Evolutionary conservation across 2,329 filamentous ascomycete genomes (phyloP), one percentile per base, ranked within the genome.

Genomic region (Phialophora expanda): DNA sequence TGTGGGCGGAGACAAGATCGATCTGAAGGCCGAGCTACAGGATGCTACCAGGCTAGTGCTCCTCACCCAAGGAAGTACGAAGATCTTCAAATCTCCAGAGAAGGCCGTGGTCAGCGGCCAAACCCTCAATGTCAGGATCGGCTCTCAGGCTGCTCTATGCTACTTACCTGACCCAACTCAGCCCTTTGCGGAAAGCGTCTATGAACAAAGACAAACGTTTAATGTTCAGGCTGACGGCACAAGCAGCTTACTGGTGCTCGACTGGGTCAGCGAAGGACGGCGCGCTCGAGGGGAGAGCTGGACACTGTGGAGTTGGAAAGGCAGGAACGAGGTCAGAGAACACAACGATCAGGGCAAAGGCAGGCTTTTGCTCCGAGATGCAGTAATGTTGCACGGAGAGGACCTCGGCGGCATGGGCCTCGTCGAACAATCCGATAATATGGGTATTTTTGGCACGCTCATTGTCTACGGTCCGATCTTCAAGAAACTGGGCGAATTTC

Each of bases 211-310:
- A 17, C 95, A 98, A 77, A 85, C 87, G 22, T 97, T 97, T 77
- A 85, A 85, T 41, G 78, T 89, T 58, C 81, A 81, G 57, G 77
- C 73, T 64, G 77, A 75, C 7, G 78, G 81, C 8, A 78, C 74
- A 9, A 77, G 86, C 83, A 72, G 89, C 48, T 79, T 98, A 14
- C 96, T 93, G 75, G 84, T 96, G 1, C 81, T 97, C 54, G 95
- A 99, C 77, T 99, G 95, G 95, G 93, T 98, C 6, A 96, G 89
- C 1, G 91, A 94, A 74, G 95, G 95, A 7, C 87, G 95, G 20
- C 87, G 84, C 4, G 93, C 95, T 4, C 86, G 91, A 55, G 93
- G 93, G 26, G 95, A 99, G 79, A 85, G 92, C 69, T 99, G 95
- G 95, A 89, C 89, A 71, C 88, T 97, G 67, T 81, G 85, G 64